phyloP scores from a whole-genome alignment of 1,284 basidiomycete species.

The Sphagnurus paluster region DNA sequence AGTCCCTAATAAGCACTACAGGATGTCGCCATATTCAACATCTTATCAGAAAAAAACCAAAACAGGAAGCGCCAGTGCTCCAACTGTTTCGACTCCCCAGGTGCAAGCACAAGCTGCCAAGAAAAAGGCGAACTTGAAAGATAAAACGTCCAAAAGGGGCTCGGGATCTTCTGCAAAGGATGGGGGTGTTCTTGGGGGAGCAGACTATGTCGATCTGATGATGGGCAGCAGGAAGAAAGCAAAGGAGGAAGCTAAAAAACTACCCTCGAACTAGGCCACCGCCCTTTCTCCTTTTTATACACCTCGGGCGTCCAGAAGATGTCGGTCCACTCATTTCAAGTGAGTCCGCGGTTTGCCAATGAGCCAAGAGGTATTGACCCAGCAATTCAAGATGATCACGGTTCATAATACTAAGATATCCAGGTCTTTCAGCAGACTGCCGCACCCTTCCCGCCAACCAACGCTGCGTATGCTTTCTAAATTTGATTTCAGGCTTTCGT shows the following conservation, averaged over 20 bases:
- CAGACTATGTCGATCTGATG: conserved; percentile 72
- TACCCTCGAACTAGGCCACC: conserved; percentile 29
- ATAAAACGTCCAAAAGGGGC: conserved; percentile 39
- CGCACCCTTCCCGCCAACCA: no score
- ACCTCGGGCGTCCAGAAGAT: neutral
- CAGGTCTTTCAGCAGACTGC: no score
- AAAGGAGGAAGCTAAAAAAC: conserved; percentile 60
- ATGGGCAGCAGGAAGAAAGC: conserved; percentile 69
- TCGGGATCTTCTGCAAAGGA: conserved; percentile 30
- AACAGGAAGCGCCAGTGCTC: conserved; percentile 17
- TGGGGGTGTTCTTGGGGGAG: conserved; percentile 62
- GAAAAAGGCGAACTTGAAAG: conserved; percentile 51
- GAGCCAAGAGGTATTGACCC: no score
- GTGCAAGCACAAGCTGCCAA: conserved; percentile 35
- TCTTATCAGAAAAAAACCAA: conserved; percentile 34
- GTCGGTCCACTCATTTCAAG: neutral
- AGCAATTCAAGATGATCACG: no score
- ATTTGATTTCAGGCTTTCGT: no score
- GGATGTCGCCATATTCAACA: neutral
- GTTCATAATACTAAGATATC: no score
- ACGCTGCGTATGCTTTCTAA: no score
- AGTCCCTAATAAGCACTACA: conserved; percentile 9
- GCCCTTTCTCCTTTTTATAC: neutral
- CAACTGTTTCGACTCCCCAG: conserved; percentile 21
- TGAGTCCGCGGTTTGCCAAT: no score